Conservation (phyloP, 176 grass and related monocot genomes). For the Stipa capillata region DNA sequence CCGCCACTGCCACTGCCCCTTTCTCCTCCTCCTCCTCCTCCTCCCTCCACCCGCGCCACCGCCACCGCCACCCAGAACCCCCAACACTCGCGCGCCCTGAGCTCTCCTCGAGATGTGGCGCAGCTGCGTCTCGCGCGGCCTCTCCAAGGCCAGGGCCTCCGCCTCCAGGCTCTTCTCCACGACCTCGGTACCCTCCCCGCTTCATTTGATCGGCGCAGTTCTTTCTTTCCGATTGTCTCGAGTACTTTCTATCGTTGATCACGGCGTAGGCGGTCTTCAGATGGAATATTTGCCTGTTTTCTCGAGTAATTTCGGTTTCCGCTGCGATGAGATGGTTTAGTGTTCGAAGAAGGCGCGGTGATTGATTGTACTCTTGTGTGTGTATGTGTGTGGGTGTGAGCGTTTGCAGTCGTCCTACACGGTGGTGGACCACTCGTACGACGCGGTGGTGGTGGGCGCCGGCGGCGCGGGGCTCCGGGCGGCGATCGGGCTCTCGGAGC, state of each 20-base stretch:
- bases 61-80: no score
- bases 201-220: background rate
- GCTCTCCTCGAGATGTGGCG: constrained; percentile 68
- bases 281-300: background rate
- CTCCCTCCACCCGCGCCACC: background rate
- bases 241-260: background rate
- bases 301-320: background rate
- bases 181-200: constrained; percentile 33
- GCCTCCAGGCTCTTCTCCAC: constrained; percentile 43
- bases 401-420: constrained; percentile 58
- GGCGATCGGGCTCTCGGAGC: constrained; percentile 80
- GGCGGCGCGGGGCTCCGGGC: constrained; percentile 75
- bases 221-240: background rate
- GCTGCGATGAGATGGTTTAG: background rate
- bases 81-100: background rate
- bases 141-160: constrained; percentile 46
- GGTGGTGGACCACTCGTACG: constrained; percentile 81
- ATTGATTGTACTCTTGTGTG: background rate
- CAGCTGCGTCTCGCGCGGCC: constrained; percentile 59
- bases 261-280: background rate
- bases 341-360: background rate
- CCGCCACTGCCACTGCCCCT: no score
- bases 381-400: background rate
- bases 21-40: no score
- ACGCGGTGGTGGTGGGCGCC: constrained; percentile 84